Conservation (phyloP, 2,329 filamentous ascomycete species). For the Hypoxylon sp. region DNA sequence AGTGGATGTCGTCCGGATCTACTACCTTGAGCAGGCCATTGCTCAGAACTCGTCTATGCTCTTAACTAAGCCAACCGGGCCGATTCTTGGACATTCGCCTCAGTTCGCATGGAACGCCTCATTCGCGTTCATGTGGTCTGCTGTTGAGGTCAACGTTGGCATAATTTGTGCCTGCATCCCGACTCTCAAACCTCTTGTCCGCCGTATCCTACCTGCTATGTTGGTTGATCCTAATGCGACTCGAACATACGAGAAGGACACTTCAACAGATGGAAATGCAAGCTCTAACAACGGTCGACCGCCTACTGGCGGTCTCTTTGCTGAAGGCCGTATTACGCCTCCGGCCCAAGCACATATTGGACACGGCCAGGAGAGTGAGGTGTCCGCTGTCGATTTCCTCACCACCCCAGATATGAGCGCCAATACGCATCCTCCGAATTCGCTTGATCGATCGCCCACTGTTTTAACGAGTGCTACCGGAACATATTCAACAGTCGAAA, state of each 20-base stretch:
- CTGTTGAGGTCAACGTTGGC: slow-evolving; percentile 90
- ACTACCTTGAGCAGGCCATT: slow-evolving; percentile 85
- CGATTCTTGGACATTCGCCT: slow-evolving; percentile 66
- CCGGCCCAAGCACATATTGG: slow-evolving; percentile 38
- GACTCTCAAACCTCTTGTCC: slow-evolving; percentile 87
- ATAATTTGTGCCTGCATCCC: slow-evolving; percentile 95
- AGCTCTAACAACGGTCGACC: slow-evolving; percentile 47
- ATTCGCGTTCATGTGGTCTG: slow-evolving; percentile 92
- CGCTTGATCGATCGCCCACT: slow-evolving; percentile 49
- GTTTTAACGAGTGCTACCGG: slow-evolving; percentile 56
- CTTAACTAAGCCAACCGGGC: slow-evolving; percentile 56
- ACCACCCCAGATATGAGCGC: slow-evolving; percentile 59
- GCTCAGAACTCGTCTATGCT: slow-evolving; percentile 58
- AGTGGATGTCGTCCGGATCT: slow-evolving; percentile 90
- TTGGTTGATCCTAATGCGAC: slow-evolving; percentile 67
- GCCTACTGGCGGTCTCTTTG: slow-evolving; percentile 16
- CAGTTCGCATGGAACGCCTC: slow-evolving; percentile 82
- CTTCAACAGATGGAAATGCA: slow-evolving; percentile 46
- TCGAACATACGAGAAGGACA: slow-evolving; percentile 43
- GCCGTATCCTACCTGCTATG: slow-evolving; percentile 72
- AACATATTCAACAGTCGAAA: slow-evolving; percentile 56
- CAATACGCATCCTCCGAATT: slow-evolving; percentile 25
- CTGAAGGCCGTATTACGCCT: slow-evolving; percentile 27
- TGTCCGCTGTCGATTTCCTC: slow-evolving; percentile 63
- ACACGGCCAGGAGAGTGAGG: slow-evolving; percentile 48